Conservation (phyloP, 2,329 filamentous ascomycete genomes). For the Madurella mycetomatis region DNA sequence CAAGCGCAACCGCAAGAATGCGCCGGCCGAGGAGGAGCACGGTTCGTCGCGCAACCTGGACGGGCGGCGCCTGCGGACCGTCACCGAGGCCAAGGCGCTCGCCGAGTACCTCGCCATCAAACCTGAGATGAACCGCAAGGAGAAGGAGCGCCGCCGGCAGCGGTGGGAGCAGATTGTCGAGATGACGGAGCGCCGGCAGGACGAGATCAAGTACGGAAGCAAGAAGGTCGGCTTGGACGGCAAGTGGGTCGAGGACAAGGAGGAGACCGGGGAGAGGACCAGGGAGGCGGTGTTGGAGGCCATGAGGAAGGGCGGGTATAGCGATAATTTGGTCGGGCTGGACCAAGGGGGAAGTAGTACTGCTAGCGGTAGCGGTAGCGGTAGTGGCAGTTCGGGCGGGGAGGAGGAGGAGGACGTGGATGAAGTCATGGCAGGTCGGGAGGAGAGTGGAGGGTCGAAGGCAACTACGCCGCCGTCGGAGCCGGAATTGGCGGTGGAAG, state of each 20-base stretch:
- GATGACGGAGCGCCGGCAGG: slow-evolving; percentile 73
- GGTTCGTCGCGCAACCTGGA: slow-evolving; percentile 91
- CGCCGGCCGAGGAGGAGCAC: slow-evolving; percentile 68
- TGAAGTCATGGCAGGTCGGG: slow-evolving; percentile 34
- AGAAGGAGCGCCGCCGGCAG: slow-evolving; percentile 79
- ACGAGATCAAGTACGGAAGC: slow-evolving; percentile 72
- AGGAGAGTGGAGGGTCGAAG: slow-evolving; percentile 40
- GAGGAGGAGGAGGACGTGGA: slow-evolving; percentile 25
- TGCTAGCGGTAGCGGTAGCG: background rate
- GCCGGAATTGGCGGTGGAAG: slow-evolving; percentile 29
- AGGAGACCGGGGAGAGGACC: slow-evolving; percentile 81
- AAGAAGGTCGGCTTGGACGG: slow-evolving; percentile 68
- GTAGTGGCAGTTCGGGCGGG: slow-evolving; percentile 1
- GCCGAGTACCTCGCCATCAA: slow-evolving; percentile 94
- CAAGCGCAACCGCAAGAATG: slow-evolving; percentile 64
- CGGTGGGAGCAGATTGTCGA: slow-evolving; percentile 88
- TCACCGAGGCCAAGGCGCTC: slow-evolving; percentile 90
- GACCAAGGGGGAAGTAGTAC: background rate
- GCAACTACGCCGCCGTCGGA: slow-evolving; percentile 48
- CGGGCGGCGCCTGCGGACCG: slow-evolving; percentile 81
- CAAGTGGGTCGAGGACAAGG: slow-evolving; percentile 92
- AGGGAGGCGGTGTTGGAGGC: slow-evolving; percentile 68
- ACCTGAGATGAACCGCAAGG: slow-evolving; percentile 92
- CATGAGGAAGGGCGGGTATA: slow-evolving; percentile 61
- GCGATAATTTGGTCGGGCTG: slow-evolving; percentile 44